Conservation (phyloP, 169 alveolate species). For the Toxoplasma gondii region DNA sequence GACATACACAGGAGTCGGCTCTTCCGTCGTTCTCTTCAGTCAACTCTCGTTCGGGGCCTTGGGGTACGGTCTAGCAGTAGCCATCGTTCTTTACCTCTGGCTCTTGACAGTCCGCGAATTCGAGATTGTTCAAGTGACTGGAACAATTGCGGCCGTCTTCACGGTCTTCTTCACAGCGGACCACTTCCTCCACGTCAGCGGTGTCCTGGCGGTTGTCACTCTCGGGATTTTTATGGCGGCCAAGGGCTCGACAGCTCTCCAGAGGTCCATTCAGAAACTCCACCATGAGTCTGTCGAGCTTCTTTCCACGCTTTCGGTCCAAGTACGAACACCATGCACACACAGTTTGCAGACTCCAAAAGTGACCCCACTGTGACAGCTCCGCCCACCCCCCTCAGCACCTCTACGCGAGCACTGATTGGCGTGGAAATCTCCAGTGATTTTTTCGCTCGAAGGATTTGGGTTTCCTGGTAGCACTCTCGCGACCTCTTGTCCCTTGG, state of each 20-base stretch:
- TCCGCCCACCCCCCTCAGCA: too few relatives aligned
- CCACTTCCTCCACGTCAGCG: conserved; percentile 76
- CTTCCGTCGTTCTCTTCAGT: neutral
- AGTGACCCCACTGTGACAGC: too few relatives aligned
- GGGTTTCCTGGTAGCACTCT: too few relatives aligned
- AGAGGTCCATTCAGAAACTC: conserved; percentile 72
- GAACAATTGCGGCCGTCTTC: conserved; percentile 55
- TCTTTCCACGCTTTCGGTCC: neutral
- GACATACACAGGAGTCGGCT: neutral
- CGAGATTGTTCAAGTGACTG: neutral
- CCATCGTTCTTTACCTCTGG: neutral
- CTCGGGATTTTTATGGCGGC: conserved; percentile 83
- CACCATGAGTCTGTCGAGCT: neutral
- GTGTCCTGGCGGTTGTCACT: conserved; percentile 82
- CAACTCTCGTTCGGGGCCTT: neutral
- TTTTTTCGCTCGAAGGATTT: too few relatives aligned
- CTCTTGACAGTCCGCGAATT: neutral
- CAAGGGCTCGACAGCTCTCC: conserved; percentile 78
- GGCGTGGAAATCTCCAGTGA: too few relatives aligned
- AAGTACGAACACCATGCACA: too few relatives aligned
- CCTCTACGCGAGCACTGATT: too few relatives aligned
- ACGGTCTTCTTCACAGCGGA: conserved; percentile 79
- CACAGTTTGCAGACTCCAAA: too few relatives aligned
- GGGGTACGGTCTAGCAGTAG: neutral
- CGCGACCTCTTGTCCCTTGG: too few relatives aligned